Evolutionary conservation across 2,329 filamentous ascomycete genomes (phyloP).

Genomic region (Lecanicillium sp.): DNA sequence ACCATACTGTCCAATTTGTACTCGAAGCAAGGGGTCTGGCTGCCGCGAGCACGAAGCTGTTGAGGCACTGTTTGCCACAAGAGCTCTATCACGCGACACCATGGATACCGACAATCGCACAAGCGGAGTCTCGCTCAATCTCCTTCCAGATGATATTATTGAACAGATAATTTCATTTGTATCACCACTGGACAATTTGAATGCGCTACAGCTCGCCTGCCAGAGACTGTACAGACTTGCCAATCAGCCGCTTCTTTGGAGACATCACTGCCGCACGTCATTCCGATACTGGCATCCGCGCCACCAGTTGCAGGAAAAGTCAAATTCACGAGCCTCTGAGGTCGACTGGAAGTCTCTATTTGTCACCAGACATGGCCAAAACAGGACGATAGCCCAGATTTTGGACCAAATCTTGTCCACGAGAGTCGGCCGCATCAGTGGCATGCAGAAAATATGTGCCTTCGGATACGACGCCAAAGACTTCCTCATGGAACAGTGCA

Average conservation of each 20-base stretch:
- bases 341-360: constrained; percentile 72
- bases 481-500: constrained; percentile 61
- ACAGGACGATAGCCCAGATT: constrained; percentile 41
- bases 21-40: no score
- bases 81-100: constrained; percentile 8
- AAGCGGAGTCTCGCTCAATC: constrained; percentile 27
- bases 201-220: constrained; percentile 45
- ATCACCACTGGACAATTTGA: constrained; percentile 47
- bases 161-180: constrained; percentile 64
- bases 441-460: constrained; percentile 62
- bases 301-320: constrained; percentile 52
- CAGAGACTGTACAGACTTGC: constrained; percentile 57
- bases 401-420: constrained; percentile 64
- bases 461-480: constrained; percentile 87
- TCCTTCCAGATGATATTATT: constrained; percentile 77
- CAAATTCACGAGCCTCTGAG: constrained; percentile 41
- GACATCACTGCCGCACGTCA: constrained; percentile 57
- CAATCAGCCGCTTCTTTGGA: constrained; percentile 73
- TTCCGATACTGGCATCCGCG: constrained; percentile 70
- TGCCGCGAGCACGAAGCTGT: no score
- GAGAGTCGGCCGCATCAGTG: constrained; percentile 60
- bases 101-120: constrained; percentile 13
- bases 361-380: constrained; percentile 43
- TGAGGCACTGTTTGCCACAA: neutral
- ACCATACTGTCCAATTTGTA: no score